Percentiles rank a stretch among this genome's conserved stretches.
phyloP scores from a whole-genome alignment of 2,329 filamentous ascomycete genomes.

The Paecilomyces fulvus region DNA sequence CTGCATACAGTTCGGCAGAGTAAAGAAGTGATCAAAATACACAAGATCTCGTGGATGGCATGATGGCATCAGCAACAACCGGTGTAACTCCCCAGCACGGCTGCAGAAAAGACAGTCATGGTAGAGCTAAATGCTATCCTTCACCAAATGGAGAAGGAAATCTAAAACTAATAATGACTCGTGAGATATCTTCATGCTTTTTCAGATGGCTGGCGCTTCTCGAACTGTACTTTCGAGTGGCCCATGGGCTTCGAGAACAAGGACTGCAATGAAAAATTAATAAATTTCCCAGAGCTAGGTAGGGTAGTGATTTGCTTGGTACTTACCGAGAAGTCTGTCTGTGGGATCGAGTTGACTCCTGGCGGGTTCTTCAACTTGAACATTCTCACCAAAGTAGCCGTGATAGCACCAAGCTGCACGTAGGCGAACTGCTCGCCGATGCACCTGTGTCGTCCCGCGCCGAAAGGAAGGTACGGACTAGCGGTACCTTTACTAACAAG shows the following conservation, averaged over 20 bases:
- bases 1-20: background rate
- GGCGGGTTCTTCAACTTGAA: constrained; percentile 53
- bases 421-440: constrained; percentile 73
- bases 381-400: constrained; percentile 53
- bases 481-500: constrained; percentile 51
- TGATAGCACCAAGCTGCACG: constrained; percentile 57
- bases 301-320: background rate
- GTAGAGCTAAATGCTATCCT: background rate
- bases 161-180: background rate
- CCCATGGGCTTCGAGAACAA: constrained; percentile 66
- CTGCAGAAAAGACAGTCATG: background rate
- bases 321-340: constrained; percentile 55
- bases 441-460: constrained; percentile 63
- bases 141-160: background rate
- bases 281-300: constrained; percentile 4
- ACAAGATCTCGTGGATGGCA: background rate
- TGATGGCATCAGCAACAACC: background rate
- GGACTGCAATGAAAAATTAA: constrained; percentile 24
- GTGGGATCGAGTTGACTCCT: constrained; percentile 48
- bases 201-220: constrained; percentile 35
- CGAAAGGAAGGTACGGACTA: constrained; percentile 62
- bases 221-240: constrained; percentile 66
- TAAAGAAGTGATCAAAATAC: background rate
- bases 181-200: constrained; percentile 17
- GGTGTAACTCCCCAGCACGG: background rate